Conservation (phyloP, 2,329 filamentous ascomycete species). For the Pseudogymnoascus sp. region DNA sequence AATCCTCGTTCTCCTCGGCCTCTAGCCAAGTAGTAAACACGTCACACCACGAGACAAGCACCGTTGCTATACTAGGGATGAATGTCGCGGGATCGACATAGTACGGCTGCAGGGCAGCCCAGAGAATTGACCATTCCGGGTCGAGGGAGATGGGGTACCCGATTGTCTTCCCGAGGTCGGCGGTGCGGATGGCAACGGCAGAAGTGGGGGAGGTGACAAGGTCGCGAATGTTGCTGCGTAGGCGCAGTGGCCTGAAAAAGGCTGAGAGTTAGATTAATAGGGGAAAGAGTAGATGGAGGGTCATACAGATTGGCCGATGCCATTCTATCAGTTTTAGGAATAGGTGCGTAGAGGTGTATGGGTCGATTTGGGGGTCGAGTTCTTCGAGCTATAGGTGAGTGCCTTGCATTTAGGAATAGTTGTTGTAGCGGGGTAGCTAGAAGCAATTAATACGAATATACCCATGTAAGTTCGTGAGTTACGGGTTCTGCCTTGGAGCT, state of each 20-base stretch:
- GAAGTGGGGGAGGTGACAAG: conserved; percentile 14
- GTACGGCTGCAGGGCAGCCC: conserved; percentile 29
- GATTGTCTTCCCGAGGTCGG: conserved; percentile 21
- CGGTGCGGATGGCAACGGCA: conserved; percentile 7
- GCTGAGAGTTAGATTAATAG: neutral
- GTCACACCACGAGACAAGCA: conserved; percentile 33
- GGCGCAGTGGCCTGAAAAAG: conserved; percentile 14
- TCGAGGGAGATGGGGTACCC: conserved; percentile 33
- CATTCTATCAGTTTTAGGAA: neutral
- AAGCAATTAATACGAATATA: neutral
- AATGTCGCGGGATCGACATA: conserved; percentile 36
- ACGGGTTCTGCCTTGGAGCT: neutral
- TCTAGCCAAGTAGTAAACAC: conserved; percentile 35
- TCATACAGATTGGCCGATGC: neutral
- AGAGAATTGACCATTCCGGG: conserved; percentile 37
- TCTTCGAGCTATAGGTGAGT: neutral
- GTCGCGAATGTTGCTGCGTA: conserved; percentile 17
- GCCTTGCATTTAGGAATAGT: neutral
- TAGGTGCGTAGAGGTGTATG: neutral
- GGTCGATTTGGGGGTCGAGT: neutral
- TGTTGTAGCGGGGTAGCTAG: neutral
- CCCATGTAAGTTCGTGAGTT: neutral
- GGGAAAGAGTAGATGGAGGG: neutral
- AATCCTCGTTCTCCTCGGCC: conserved; percentile 31
- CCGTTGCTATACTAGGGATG: conserved; percentile 29